Evolutionary conservation across 805 yeast genomes (phyloP).

Genomic region (Candida argentea): DNA sequence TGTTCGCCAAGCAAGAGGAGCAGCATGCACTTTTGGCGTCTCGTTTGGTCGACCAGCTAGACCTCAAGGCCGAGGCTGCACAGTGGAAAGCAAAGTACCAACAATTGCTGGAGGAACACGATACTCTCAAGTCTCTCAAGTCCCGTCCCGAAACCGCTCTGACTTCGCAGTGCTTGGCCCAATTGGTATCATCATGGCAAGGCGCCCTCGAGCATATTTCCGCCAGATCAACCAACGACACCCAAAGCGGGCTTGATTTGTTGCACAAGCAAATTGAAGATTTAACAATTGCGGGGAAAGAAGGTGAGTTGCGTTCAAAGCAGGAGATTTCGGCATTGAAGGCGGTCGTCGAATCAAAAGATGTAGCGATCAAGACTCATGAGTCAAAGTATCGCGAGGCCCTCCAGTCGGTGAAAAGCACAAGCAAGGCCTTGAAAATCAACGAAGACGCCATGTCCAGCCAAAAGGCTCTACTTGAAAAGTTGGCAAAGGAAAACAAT

Average conservation of each 20-base stretch:
- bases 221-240: conserved; percentile 3
- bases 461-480: conserved; percentile 45
- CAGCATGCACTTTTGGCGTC: conserved; percentile 30
- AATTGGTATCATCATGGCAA: conserved; percentile 25
- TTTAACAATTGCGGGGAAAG: conserved; percentile 37
- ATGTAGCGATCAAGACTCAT: conserved; percentile 21
- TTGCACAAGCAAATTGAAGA: conserved; percentile 51
- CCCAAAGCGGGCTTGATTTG: conserved; percentile 21
- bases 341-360: conserved; percentile 21
- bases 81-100: conserved; percentile 40
- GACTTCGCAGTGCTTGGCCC: conserved; percentile 25
- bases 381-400: conserved; percentile 68
- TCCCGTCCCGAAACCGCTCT: conserved; percentile 20
- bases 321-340: conserved; percentile 24
- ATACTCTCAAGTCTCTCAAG: conserved; percentile 27
- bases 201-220: conserved; percentile 5
- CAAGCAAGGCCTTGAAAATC: conserved; percentile 62
- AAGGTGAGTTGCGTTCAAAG: conserved; percentile 15
- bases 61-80: conserved; percentile 33
- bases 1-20: conserved; percentile 44
- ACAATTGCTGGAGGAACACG: conserved; percentile 33
- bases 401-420: conserved; percentile 58
- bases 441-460: conserved; percentile 64
- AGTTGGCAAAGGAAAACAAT: conserved; percentile 55
- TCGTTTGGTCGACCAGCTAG: conserved; percentile 35